These are phyloP conservation scores for Asterionellopsis glacialis DNA, from an alignment of 108 stramenopile species.

Conservation along the genomic window DNA sequence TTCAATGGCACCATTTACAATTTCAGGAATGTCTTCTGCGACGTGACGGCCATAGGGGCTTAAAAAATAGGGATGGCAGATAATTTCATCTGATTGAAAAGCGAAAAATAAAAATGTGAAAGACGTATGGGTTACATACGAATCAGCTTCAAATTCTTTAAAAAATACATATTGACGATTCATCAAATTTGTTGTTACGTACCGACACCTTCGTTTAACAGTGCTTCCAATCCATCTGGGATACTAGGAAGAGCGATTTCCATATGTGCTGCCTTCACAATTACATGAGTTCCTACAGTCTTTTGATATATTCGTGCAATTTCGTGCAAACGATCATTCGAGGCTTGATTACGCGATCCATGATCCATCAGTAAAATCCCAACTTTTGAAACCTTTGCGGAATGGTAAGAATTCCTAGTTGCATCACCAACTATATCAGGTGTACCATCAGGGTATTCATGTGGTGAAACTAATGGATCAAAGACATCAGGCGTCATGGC, in stretches of 20 bases:
- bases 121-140: too few species aligned
- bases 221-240: constrained; percentile 48
- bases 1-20: constrained; percentile 67
- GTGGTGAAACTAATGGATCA: constrained; percentile 12
- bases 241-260: constrained; percentile 87
- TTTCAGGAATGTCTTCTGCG: constrained; percentile 77
- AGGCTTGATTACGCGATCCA: constrained; percentile 70
- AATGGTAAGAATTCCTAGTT: not conserved
- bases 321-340: constrained; percentile 70
- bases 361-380: constrained; percentile 92
- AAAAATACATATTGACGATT: too few species aligned
- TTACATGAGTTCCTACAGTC: constrained; percentile 16
- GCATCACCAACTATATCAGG: not conserved
- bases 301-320: constrained; percentile 70
- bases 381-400: constrained; percentile 15
- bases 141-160: too few species aligned
- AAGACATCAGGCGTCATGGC: constrained; percentile 4
- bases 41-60: constrained; percentile 84
- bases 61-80: constrained; percentile 92
- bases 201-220: constrained; percentile 44
- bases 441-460: constrained; percentile 6
- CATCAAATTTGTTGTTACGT: not conserved
- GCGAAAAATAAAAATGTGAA: too few species aligned
- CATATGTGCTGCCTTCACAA: constrained; percentile 88
- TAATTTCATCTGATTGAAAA: constrained; percentile 36